These are phyloP conservation scores for Saprolegnia parasitica DNA, from an alignment of 352 stramenopile species.

Conservation along the genomic window DNA sequence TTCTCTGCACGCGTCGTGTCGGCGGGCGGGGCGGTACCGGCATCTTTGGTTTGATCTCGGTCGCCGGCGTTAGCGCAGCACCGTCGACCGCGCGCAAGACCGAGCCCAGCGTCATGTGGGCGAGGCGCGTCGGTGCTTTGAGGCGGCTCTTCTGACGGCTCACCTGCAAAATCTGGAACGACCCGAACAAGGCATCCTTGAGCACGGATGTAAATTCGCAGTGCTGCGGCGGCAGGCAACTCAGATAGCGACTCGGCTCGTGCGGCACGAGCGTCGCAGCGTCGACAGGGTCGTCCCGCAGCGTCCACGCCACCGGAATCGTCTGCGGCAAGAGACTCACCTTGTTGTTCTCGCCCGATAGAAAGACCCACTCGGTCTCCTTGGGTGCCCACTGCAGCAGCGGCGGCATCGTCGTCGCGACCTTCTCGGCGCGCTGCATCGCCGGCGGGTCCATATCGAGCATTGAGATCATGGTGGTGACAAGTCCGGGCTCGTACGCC, in stretches of 20 bases:
- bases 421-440: slow-evolving; percentile 65
- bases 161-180: slow-evolving; percentile 63
- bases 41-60: slow-evolving; percentile 29
- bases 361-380: slow-evolving; percentile 53
- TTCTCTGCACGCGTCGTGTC: slow-evolving; percentile 29
- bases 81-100: slow-evolving; percentile 29
- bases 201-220: slow-evolving; percentile 44
- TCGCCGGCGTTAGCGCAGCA: neutral
- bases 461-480: slow-evolving; percentile 69
- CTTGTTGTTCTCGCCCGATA: slow-evolving; percentile 36
- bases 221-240: slow-evolving; percentile 40
- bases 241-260: slow-evolving; percentile 55
- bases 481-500: slow-evolving; percentile 55
- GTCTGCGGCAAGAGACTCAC: slow-evolving; percentile 28
- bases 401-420: slow-evolving; percentile 47
- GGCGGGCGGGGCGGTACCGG: slow-evolving; percentile 42
- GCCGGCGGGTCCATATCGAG: slow-evolving; percentile 62
- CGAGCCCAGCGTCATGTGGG: slow-evolving; percentile 29
- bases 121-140: slow-evolving; percentile 53
- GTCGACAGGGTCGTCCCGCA: slow-evolving; percentile 65
- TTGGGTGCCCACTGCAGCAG: slow-evolving; percentile 25
- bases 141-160: slow-evolving; percentile 56
- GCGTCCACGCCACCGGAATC: slow-evolving; percentile 46
- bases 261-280: slow-evolving; percentile 61
- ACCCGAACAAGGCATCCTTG: slow-evolving; percentile 69